Evolutionary conservation across 768 basidiomycete genomes (phyloP).

Genomic region (Scleroderma citrinum): DNA sequence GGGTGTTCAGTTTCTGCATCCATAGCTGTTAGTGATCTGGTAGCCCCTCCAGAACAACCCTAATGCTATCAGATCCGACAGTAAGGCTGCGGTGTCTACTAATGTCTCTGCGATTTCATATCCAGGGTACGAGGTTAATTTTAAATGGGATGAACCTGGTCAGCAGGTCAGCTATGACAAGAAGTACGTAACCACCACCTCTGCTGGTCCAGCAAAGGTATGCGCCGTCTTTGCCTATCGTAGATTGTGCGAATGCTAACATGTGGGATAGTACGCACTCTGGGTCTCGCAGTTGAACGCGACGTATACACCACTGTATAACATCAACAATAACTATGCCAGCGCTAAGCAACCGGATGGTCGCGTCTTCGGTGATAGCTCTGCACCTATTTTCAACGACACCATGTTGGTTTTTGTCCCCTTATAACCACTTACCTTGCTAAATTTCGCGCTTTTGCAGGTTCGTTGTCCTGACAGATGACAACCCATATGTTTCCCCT

Average conservation of each 20-base stretch:
- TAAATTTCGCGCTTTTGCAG: constrained; percentile 11
- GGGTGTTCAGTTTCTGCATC: constrained; percentile 11
- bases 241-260: not conserved
- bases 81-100: constrained; percentile 44
- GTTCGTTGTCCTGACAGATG: constrained; percentile 48
- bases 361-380: constrained; percentile 36
- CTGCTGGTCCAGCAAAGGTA: constrained; percentile 39
- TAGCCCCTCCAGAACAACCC: constrained; percentile 27
- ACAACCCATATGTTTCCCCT: constrained; percentile 47
- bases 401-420: constrained; percentile 27
- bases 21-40: not conserved
- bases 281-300: constrained; percentile 60
- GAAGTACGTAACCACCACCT: constrained; percentile 45
- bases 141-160: constrained; percentile 55
- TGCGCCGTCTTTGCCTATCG: not conserved
- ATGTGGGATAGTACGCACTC: constrained; percentile 37
- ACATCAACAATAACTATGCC: constrained; percentile 38
- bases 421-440: not conserved
- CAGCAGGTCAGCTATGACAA: constrained; percentile 44
- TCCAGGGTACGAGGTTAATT: constrained; percentile 39
- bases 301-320: constrained; percentile 46
- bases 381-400: constrained; percentile 43
- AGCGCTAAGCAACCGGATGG: constrained; percentile 45
- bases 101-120: constrained; percentile 48
- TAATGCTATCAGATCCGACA: constrained; percentile 32